Base-by-base conservation (phyloP, 805 yeast species). In the Ogataea henricii region DNA sequence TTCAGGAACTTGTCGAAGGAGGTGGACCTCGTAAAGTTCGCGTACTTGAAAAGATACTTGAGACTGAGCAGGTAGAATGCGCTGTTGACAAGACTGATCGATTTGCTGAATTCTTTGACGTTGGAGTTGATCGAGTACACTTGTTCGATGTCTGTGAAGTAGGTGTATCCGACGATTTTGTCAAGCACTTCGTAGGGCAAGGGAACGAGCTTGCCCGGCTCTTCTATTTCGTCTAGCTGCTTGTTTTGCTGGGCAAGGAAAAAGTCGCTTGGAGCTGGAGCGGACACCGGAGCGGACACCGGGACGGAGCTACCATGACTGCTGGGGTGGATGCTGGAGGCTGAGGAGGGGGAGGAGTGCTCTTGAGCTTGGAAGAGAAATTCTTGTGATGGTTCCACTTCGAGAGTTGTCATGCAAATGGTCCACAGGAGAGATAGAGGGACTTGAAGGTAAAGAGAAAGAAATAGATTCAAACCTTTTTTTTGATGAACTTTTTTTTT, bases 11-110 rank as follows among this genome's bases (percentile, higher is more conserved):
- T 79, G 63, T 85, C 87, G 58, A 89, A 89, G 9, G 90, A 76
- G 48, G 82, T 87, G 4, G 96, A 92, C 35, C 94, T 79, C 51
- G 88, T 84, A 68, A 89, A 86, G 43, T 79, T 78, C 52, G 87
- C 83, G 58, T 84, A 85, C 55, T 79, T 78, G 67, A 84, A 85
- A 22, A 82, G 66, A 52, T 82, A 77, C 51, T 83, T 78, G 41
- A 77, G 67, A 27, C 83, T 76, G 25, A 84, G 69, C 48, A 78
- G 77, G 59, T 82, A 76, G 60, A 85, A 79, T 13, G 80, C 76
- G 55, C 75, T 78, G 59, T 79, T 78, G 16, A 85, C 81, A 3
- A 81, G 51, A 30, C 63, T 52, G 23, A 64, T 52, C 1, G 63
- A 54, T 42, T 57, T 62, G 34, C 56, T 50, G 37, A 67, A 56